Evolutionary conservation across 495 filamentous ascomycete species (phyloP).

Genomic region (Pyronema domesticum): DNA sequence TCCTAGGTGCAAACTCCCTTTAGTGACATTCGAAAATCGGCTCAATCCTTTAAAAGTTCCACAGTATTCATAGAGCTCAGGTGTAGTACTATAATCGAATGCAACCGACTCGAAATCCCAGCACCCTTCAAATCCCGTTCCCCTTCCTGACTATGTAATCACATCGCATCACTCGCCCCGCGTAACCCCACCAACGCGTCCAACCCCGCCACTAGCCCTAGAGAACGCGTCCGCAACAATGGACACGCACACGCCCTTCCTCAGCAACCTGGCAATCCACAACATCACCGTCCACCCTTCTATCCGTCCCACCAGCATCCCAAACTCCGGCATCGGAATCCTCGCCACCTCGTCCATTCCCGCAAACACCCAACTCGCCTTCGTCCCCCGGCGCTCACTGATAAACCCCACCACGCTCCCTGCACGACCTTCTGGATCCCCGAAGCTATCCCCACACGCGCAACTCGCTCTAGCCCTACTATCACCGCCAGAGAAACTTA

Average conservation of each 20-base stretch:
- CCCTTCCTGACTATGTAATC: too few relatives aligned
- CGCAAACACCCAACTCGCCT: conserved; percentile 10
- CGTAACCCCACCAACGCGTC: too few relatives aligned
- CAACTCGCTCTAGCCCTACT: conserved; percentile 49
- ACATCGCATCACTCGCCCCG: too few relatives aligned
- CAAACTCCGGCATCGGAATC: conserved; percentile 55
- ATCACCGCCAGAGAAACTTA: conserved; percentile 28
- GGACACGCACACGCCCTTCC: background rate
- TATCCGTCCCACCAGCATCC: conserved; percentile 40
- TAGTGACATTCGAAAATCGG: too few relatives aligned
- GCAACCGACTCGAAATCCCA: too few relatives aligned
- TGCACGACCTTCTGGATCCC: conserved; percentile 34
- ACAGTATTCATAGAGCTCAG: too few relatives aligned
- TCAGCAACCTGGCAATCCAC: background rate
- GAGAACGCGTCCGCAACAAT: too few relatives aligned
- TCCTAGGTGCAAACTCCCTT: too few relatives aligned
- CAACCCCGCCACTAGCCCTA: too few relatives aligned
- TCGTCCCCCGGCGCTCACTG: conserved; percentile 27
- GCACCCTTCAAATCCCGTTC: too few relatives aligned
- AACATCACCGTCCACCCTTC: conserved; percentile 37
- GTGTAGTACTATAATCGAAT: too few relatives aligned
- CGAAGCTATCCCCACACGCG: conserved; percentile 43
- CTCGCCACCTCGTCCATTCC: conserved; percentile 36
- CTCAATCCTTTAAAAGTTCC: too few relatives aligned
- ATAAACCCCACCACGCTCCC: conserved; percentile 34